Percentiles rank a stretch among this genome's conserved stretches.
phyloP scores from a whole-genome alignment of 106 monocot species.

The Phalaenopsis aphrodite region DNA sequence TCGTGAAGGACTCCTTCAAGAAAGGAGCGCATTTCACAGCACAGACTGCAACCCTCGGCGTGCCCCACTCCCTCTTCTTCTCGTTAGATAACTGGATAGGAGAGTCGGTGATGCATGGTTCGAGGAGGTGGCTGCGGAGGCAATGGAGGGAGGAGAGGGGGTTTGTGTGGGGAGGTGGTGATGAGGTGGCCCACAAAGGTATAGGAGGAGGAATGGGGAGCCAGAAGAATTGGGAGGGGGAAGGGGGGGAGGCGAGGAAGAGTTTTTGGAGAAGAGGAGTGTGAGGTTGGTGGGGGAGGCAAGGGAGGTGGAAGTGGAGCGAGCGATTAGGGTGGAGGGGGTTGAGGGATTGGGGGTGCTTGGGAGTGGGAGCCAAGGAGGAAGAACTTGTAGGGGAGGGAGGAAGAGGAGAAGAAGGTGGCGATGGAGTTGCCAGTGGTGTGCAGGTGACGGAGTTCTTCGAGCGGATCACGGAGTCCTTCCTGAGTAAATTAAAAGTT shows the following conservation, averaged over 20 bases:
- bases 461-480: too few species aligned
- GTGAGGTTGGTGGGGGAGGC: too few species aligned
- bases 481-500: too few species aligned
- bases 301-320: constrained; percentile 24
- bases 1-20: too few species aligned
- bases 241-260: constrained; percentile 42
- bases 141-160: constrained; percentile 41
- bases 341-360: constrained; percentile 34
- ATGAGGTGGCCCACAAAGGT: constrained; percentile 48
- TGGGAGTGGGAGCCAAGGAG: constrained; percentile 63
- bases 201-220: constrained; percentile 56
- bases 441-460: too few species aligned
- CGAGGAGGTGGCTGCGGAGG: constrained; percentile 49
- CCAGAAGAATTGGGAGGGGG: constrained; percentile 64
- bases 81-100: constrained; percentile 25
- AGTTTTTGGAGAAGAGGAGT: too few species aligned
- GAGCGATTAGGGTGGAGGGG: constrained; percentile 43
- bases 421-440: constrained; percentile 16
- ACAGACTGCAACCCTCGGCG: too few species aligned
- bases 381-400: constrained; percentile 47
- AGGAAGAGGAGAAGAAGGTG: constrained; percentile 53
- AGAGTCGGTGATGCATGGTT: constrained; percentile 29
- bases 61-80: too few species aligned
- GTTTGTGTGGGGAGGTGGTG: constrained; percentile 58
- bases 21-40: too few species aligned